A percentile compares a stretch with the other conserved stretches of the same genome.
Conservation (phyloP, 1,284 basidiomycete genomes). For the Kwoniella shivajii region DNA sequence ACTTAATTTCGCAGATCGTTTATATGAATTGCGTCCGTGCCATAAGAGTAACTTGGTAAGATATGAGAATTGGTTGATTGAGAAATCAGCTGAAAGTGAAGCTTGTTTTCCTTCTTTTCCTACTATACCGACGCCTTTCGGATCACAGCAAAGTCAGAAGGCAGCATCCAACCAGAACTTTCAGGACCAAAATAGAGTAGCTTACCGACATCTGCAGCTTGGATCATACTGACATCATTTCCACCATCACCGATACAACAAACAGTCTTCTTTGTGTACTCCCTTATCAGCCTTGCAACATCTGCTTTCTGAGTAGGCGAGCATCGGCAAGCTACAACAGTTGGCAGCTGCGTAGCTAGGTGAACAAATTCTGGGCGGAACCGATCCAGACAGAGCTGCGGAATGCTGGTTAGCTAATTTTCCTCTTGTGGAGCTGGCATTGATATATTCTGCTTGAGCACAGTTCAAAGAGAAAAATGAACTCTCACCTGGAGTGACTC, state of each 20-base stretch:
- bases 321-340: slow-evolving; percentile 96
- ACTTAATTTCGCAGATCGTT: slow-evolving; percentile 93
- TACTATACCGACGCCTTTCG: slow-evolving; percentile 88
- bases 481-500: slow-evolving; percentile 79
- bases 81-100: slow-evolving; percentile 96
- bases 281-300: slow-evolving; percentile 87
- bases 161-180: neutral
- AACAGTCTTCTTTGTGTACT: slow-evolving; percentile 87
- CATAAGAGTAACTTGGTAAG: slow-evolving; percentile 90
- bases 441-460: neutral
- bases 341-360: slow-evolving; percentile 91
- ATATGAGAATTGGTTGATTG: slow-evolving; percentile 91
- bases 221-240: slow-evolving; percentile 96
- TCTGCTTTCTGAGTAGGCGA: slow-evolving; percentile 99
- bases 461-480: too few species aligned
- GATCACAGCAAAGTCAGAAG: neutral
- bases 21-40: slow-evolving; percentile 93
- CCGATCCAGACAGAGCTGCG: slow-evolving; percentile 78
- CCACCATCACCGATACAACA: slow-evolving; percentile 99
- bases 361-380: slow-evolving; percentile 95
- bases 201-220: slow-evolving; percentile 92
- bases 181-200: slow-evolving; percentile 34
- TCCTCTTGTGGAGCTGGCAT: too few species aligned
- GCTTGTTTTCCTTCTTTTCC: slow-evolving; percentile 99
- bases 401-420: too few species aligned